phyloP scores from a whole-genome alignment of 106 monocot species.

The Xerophyta viscosa region DNA sequence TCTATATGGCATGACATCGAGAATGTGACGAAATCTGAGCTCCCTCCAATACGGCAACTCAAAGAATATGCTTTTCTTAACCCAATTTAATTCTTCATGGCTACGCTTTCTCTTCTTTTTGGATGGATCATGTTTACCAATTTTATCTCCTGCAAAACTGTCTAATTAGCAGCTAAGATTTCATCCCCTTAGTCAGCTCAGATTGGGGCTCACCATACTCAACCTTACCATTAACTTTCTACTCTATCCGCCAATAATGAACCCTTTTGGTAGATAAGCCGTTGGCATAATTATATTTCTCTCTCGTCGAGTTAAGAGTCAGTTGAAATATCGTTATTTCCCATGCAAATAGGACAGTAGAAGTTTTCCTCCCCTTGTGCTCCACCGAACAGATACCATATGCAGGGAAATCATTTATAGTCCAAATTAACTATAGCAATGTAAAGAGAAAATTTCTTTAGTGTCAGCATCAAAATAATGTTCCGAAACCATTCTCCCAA shows the following conservation, averaged over 20 bases:
- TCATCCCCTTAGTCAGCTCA: not conserved
- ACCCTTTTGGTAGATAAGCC: not conserved
- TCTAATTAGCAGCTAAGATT: not conserved
- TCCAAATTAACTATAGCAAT: constrained; percentile 3
- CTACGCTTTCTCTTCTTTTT: not conserved
- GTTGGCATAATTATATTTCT: not conserved
- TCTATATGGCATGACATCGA: constrained; percentile 13
- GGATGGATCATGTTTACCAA: not conserved
- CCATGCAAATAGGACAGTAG: constrained; percentile 4
- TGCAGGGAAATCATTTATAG: constrained; percentile 10
- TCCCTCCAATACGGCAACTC: constrained; percentile 4
- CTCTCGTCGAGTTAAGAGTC: not conserved
- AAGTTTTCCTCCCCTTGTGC: constrained; percentile 7
- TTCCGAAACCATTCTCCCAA: not conserved
- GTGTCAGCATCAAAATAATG: constrained; percentile 9
- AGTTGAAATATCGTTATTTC: not conserved
- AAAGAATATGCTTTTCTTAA: constrained; percentile 17
- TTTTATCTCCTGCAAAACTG: not conserved
- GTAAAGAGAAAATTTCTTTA: constrained; percentile 10
- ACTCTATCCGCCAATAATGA: not conserved
- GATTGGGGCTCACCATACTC: not conserved
- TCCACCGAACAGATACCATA: constrained; percentile 15
- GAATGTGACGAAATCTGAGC: constrained; percentile 6
- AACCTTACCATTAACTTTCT: not conserved
- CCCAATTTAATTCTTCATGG: not conserved